Evolutionary conservation across 805 yeast species (phyloP), one percentile per base, ranked within the genome.

Genomic region (Alloascoidea africana): DNA sequence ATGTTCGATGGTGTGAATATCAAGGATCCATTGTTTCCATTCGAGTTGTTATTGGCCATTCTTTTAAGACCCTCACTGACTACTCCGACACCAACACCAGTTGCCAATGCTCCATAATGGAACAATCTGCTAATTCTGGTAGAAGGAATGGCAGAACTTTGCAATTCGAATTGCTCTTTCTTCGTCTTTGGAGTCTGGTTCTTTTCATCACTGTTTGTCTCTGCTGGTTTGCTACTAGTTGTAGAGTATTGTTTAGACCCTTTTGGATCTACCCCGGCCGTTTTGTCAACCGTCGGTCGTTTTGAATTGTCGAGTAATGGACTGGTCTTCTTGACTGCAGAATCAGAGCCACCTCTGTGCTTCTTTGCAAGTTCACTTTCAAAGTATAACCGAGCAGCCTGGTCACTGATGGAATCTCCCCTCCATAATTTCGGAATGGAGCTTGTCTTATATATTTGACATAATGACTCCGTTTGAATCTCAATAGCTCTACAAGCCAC

Each of bases 51-150:
- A 13, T 36, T 17, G 35, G 36, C 41, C 39, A 74, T 66, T 33
- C 86, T 73, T 41, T 76, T 68, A 33, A 87, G 55, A 1, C 93
- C 79, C 47, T 85, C 91, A 14, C 73, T 63, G 0, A 94, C 75
- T 17, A 83, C 89, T 27, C 89, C 86, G 6, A 83, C 45, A 1
- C 96, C 94, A 51, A 91, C 76, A 1, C 89, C 84, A 0, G 97
- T 94, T 1, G 96, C 97, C 19, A 91, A 60, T 2, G 83, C 64
- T 5, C 97, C 96, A 53, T 87, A 91, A 57, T 91, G 98, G 52
- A 86, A 85, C 36, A 91, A 66, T 42, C 98, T 66, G 16, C 86
- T 83, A n/a, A 91, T 56, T 49, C 96, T 71, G 1, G 94, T 70
- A 14, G 87, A 66, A 2, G 98, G 98, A 14, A 91, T 91, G 34